Evolutionary conservation across 2,329 filamentous ascomycete species (phyloP).

Genomic region (Aspergillus sp.): DNA sequence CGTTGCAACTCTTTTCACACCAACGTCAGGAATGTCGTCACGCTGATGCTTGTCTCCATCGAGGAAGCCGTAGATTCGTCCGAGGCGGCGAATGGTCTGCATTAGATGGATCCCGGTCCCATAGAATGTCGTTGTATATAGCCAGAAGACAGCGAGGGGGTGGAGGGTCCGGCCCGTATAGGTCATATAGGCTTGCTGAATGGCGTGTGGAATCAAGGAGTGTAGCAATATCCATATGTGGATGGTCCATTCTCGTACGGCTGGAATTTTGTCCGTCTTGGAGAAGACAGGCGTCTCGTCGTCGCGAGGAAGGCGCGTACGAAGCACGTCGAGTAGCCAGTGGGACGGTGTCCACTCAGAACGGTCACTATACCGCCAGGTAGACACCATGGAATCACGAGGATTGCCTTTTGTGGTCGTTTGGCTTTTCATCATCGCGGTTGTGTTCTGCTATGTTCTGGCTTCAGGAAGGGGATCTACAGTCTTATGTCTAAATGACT

Average conservation of each 20-base stretch:
- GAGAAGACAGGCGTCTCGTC: not conserved
- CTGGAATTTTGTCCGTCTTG: slow-evolving; percentile 3
- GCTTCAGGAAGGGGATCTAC: not conserved
- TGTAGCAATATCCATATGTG: not conserved
- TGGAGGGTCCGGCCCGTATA: not conserved
- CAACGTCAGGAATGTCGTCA: slow-evolving; percentile 2
- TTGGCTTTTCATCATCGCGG: not conserved
- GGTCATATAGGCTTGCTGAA: not conserved
- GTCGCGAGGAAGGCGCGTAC: not conserved
- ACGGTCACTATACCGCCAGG: not conserved
- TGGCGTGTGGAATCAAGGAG: not conserved
- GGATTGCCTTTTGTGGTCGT: not conserved
- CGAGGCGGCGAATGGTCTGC: not conserved
- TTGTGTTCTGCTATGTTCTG: not conserved
- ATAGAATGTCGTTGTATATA: slow-evolving; percentile 1
- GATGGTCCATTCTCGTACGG: not conserved
- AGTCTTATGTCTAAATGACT: not conserved
- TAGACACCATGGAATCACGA: not conserved
- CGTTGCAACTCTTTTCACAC: not conserved
- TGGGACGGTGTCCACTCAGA: not conserved
- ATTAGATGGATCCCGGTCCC: not conserved
- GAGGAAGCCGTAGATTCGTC: not conserved
- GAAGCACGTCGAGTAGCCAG: not conserved
- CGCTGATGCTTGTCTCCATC: slow-evolving; percentile 4
- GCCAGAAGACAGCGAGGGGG: not conserved